These are phyloP conservation scores for Leccinum subrobustum DNA, from an alignment of 1,284 basidiomycete species.

Conservation along the genomic window DNA sequence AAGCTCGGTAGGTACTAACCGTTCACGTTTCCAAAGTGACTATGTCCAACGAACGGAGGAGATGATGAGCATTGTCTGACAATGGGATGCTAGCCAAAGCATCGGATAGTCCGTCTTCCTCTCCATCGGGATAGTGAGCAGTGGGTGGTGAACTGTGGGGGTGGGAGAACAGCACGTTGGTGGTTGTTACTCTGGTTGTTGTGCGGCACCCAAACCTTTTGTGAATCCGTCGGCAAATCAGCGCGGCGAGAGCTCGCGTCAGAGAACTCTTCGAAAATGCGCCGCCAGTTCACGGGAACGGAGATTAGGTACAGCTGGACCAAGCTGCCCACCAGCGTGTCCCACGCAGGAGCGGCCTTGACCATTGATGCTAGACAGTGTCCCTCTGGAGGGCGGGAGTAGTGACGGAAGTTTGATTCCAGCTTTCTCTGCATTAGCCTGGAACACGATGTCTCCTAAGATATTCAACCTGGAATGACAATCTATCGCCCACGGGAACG, in stretches of 20 bases:
- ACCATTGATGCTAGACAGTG: slow-evolving; percentile 48
- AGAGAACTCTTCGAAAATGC: slow-evolving; percentile 48
- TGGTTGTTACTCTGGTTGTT: slow-evolving; percentile 27
- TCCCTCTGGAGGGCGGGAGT: slow-evolving; percentile 35
- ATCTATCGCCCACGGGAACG: slow-evolving; percentile 1
- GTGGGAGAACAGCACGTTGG: not conserved
- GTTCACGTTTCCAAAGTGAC: slow-evolving; percentile 71
- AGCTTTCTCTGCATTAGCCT: too few species aligned
- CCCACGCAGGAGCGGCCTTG: slow-evolving; percentile 44
- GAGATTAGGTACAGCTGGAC: slow-evolving; percentile 47
- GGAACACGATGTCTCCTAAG: slow-evolving; percentile 34
- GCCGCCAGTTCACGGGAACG: slow-evolving; percentile 50
- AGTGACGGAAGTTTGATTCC: too few species aligned
- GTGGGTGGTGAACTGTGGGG: not conserved
- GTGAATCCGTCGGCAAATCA: slow-evolving; percentile 49
- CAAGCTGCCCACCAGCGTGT: slow-evolving; percentile 44
- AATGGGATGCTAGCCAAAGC: slow-evolving; percentile 19
- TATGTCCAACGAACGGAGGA: slow-evolving; percentile 44
- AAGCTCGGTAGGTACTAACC: slow-evolving; percentile 53
- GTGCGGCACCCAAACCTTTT: slow-evolving; percentile 58
- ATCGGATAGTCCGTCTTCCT: slow-evolving; percentile 24
- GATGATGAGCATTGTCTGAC: slow-evolving; percentile 29
- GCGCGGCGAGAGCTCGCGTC: slow-evolving; percentile 34
- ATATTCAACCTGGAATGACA: slow-evolving; percentile 51
- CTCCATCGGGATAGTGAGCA: slow-evolving; percentile 9